Evolutionary conservation across 768 basidiomycete genomes (phyloP), one percentile per base, ranked within the genome.

Genomic region (Mycena polygramma): DNA sequence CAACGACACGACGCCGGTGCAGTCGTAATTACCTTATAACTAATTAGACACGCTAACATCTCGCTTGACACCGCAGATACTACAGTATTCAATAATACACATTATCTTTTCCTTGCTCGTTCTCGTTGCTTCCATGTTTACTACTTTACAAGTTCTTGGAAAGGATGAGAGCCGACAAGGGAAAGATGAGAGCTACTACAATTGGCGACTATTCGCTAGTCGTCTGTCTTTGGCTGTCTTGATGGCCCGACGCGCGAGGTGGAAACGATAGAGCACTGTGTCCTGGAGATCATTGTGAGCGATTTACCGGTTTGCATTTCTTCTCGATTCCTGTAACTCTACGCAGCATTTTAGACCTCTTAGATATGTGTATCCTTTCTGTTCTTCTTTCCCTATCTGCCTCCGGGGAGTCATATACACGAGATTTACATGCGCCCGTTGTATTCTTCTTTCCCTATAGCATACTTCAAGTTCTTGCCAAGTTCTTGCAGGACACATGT

Each of bases 1-100:
- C 53, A 74, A 58, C 46, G 68, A 70, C 35, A 70, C 63, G 41
- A 57, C 55, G 57, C 64, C 65, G 58, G 52, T 55, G 55, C 55
- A 62, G 57, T 58, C 66, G 52, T 63, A 63, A 63, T 20, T 63
- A 63, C 51, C 41, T 53, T 63, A 63, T 63, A 17, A 37, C 22
- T 53, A 63, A 53, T 41, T 68, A 68, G 57, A 46, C 15, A 66
- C 39, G 41, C 48, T 59, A 59, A 52, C 36, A 43, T n/a, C 30
- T 46, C 53, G 26, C 48, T 46, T 46, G 19, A 15, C 7, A 64
- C 17, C 19, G 26, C 30, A 62, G 61, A 51, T 39, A 26, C 24
- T 63, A 15, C 52, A 22, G 15, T 63, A 63, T 46, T 63, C 62
- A 26, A 53, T 49, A 43, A 22, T 41, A 19, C 49, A 53, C 62